Conservation (phyloP, 176 grass and related monocot species). For the Rhynchospora pubera region DNA sequence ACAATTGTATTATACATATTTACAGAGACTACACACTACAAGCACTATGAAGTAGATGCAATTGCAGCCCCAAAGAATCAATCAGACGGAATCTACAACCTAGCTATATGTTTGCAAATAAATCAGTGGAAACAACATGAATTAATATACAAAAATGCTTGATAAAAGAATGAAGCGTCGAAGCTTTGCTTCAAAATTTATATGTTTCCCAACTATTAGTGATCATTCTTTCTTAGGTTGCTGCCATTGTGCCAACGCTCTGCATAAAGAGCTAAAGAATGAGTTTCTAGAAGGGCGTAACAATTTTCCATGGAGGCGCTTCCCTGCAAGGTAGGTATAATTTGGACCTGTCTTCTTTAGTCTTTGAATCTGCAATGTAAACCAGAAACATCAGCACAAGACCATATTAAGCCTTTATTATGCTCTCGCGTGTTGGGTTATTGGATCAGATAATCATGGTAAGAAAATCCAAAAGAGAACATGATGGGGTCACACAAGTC, state of each 20-base stretch:
- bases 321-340: constrained; percentile 80
- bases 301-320: constrained; percentile 85
- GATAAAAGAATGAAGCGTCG: constrained; percentile 38
- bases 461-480: not conserved
- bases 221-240: constrained; percentile 89
- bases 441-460: not conserved
- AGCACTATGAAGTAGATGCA: constrained; percentile 27
- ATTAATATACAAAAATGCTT: constrained; percentile 34
- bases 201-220: constrained; percentile 26
- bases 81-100: constrained; percentile 49
- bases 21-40: constrained; percentile 61
- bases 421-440: not conserved
- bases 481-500: not conserved
- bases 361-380: constrained; percentile 65
- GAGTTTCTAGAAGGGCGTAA: constrained; percentile 49
- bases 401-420: constrained; percentile 4
- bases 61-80: constrained; percentile 38
- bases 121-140: constrained; percentile 12
- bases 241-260: constrained; percentile 72
- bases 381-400: constrained; percentile 2
- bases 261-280: constrained; percentile 66
- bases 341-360: constrained; percentile 44
- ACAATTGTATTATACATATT: constrained; percentile 13
- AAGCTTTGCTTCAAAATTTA: constrained; percentile 12
- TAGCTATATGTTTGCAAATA: constrained; percentile 43